phyloP scores from a whole-genome alignment of 495 filamentous ascomycete genomes.

The Penicillium pulvis region DNA sequence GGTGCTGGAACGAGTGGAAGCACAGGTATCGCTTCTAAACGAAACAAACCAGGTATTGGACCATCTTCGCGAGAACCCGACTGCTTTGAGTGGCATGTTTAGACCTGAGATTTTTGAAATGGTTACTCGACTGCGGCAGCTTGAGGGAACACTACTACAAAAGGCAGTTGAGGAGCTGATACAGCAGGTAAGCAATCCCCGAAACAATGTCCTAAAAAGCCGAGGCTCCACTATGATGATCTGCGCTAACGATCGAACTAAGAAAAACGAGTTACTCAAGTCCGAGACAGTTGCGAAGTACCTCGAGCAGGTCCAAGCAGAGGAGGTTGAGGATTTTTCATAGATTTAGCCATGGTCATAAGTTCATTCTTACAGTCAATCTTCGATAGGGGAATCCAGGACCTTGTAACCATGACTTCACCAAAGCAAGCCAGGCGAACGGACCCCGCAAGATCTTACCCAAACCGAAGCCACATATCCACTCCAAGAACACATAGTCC shows the following conservation, averaged over 20 bases:
- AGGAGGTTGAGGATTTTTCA: constrained; percentile 52
- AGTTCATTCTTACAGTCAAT: background rate
- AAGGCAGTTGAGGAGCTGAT: constrained; percentile 55
- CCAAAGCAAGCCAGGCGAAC: background rate
- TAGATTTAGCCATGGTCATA: constrained; percentile 22
- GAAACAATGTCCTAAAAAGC: background rate
- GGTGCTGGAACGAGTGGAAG: constrained; percentile 62
- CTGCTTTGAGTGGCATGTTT: constrained; percentile 33
- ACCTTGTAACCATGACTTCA: background rate
- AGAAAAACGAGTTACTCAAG: constrained; percentile 47
- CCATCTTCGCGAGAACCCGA: constrained; percentile 28
- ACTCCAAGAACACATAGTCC: constrained; percentile 3
- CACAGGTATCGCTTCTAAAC: constrained; percentile 61
- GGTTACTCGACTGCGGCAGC: constrained; percentile 51
- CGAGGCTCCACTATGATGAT: constrained; percentile 5
- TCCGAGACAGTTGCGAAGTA: constrained; percentile 48
- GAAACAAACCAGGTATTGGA: constrained; percentile 42
- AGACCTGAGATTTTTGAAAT: constrained; percentile 41
- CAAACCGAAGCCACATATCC: constrained; percentile 6
- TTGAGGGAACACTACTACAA: constrained; percentile 63
- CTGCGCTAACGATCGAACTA: constrained; percentile 16
- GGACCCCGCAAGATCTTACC: constrained; percentile 9
- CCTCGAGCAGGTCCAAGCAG: constrained; percentile 37
- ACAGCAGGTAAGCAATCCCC: constrained; percentile 56
- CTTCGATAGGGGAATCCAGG: background rate